A percentile compares a stretch with the other conserved stretches of the same genome.
Conservation (phyloP, 305 asterid genomes). For the Ilex paraguariensis region DNA sequence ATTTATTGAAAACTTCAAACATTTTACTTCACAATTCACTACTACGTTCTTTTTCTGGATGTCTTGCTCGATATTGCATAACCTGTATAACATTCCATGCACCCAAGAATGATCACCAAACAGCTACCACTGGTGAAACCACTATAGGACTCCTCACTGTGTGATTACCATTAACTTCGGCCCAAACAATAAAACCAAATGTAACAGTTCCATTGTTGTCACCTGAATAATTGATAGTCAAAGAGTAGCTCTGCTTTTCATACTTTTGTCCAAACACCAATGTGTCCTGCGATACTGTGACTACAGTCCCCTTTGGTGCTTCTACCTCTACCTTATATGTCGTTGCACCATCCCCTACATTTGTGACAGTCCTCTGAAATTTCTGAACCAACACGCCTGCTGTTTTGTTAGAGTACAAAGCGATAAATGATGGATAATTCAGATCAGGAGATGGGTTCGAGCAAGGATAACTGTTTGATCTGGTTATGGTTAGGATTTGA, state of each 20-base stretch:
- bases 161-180: conserved; percentile 37
- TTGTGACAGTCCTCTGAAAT: conserved; percentile 38
- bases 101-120: too few relatives aligned
- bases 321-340: conserved; percentile 21
- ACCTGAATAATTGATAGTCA: conserved; percentile 20
- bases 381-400: conserved; percentile 7
- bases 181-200: conserved; percentile 43
- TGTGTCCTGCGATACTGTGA: conserved; percentile 25
- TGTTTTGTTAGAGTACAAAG: conserved; percentile 15
- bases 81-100: too few relatives aligned
- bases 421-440: conserved; percentile 56
- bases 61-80: too few relatives aligned
- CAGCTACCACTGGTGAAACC: conserved; percentile 23
- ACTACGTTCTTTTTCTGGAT: too few relatives aligned
- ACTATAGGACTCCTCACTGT: conserved; percentile 51
- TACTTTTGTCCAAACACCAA: conserved; percentile 28
- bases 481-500: conserved; percentile 35
- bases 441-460: conserved; percentile 30
- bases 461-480: conserved; percentile 32
- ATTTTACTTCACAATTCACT: too few relatives aligned
- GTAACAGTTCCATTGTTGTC: conserved; percentile 13
- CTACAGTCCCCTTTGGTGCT: conserved; percentile 29
- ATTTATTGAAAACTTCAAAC: too few relatives aligned
- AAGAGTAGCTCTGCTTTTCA: conserved; percentile 35
- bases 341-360: conserved; percentile 31